Percentiles rank a stretch among this genome's conserved stretches.
Conservation (phyloP, 225 moss, liverwort and hornwort species). For the Takakia lepidozioides region DNA sequence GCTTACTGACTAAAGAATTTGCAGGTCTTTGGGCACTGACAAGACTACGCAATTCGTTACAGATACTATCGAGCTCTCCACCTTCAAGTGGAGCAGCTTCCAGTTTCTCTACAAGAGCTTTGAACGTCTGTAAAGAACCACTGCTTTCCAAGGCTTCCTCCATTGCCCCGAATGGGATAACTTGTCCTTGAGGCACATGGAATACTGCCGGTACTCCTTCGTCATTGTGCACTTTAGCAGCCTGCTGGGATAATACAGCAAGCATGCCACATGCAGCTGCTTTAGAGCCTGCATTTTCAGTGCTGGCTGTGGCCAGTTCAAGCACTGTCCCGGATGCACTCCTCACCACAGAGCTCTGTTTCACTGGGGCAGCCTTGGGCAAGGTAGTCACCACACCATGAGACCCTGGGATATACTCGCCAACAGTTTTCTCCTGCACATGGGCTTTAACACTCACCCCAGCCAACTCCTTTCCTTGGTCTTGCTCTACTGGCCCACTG, state of each 20-base stretch:
- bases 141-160: slow-evolving; percentile 64
- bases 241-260: slow-evolving; percentile 36
- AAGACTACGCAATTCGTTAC: slow-evolving; percentile 63
- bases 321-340: slow-evolving; percentile 52
- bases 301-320: slow-evolving; percentile 51
- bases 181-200: slow-evolving; percentile 62
- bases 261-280: slow-evolving; percentile 81
- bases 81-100: slow-evolving; percentile 69
- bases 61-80: slow-evolving; percentile 68
- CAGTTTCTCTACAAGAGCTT: slow-evolving; percentile 48
- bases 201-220: slow-evolving; percentile 67
- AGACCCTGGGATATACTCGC: slow-evolving; percentile 6
- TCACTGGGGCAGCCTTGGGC: slow-evolving; percentile 25
- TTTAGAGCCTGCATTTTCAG: slow-evolving; percentile 76
- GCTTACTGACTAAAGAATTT: slow-evolving; percentile 26
- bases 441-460: slow-evolving; percentile 9
- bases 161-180: slow-evolving; percentile 93
- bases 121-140: slow-evolving; percentile 28
- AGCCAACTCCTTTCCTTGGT: slow-evolving; percentile 16
- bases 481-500: slow-evolving; percentile 14
- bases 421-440: slow-evolving; percentile 12
- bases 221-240: slow-evolving; percentile 32
- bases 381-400: slow-evolving; percentile 8
- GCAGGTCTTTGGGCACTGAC: slow-evolving; percentile 57
- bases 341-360: slow-evolving; percentile 43